Evolutionary conservation across 139 green algal species (phyloP), one percentile per base, ranked within the genome.

Genomic region (Edaphochlamys debaryana): DNA sequence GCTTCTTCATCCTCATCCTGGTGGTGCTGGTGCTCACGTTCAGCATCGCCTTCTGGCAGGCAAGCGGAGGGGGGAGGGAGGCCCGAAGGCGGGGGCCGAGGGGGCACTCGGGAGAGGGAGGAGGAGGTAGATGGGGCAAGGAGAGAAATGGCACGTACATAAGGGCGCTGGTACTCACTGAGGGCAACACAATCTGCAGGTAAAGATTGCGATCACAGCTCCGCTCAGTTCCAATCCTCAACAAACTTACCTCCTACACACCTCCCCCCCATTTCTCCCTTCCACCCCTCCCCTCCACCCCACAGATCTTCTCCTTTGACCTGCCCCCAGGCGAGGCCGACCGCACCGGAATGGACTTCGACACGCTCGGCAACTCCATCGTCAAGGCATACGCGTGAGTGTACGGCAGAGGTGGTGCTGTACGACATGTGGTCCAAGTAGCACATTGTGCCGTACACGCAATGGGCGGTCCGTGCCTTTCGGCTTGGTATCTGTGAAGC

Each of bases 21-120:
- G 41, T 77, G 69, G 69, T 77, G 69, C 69, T 77, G 69, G 69
- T 77, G n/a, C 69, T 77, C 41, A 77, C 69, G 17, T 77, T 77
- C 69, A 77, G 69, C 69, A 63, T 77, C 45, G 69, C 69, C 45
- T 77, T 77, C 69, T 77, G 69, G 69, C 69, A 77, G 69, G 69
- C 62, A 36, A 6, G 64, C 60, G 9, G 58, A 19, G 58, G 11
- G 27, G 58, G 58, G 25, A 9, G 58, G 11, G 58, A 15, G 17
- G 58, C 9, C 30, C 15, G 58, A 19, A 15, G 17, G 58, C 58
- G 23, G 17, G 58, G 58, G 27, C 25, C 15, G 25, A 9, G 11
- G 11, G 45, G 11, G 45, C 45, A 54, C 11, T 9, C 11, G 11
- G 9, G 9, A 13, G 45, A 13, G 11, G 45, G 45, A 9, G 13